phyloP scores from a whole-genome alignment of 441 rosid species.

The Caryocar brasiliense region DNA sequence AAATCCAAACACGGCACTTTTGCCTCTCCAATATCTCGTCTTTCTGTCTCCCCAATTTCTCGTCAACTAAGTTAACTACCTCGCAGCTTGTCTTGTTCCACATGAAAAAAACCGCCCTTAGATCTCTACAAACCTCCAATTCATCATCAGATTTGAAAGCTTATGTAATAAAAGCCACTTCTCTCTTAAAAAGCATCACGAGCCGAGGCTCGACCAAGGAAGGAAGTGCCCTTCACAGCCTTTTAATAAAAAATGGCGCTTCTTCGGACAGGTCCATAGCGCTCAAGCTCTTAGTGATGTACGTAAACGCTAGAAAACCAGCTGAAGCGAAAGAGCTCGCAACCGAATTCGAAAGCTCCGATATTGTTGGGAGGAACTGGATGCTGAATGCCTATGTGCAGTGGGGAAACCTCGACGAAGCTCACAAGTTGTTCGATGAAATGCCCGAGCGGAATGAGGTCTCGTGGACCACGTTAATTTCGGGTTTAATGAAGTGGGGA shows the following conservation, averaged over 20 bases:
- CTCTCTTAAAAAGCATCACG: slow-evolving; percentile 23
- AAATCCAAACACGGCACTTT: background rate
- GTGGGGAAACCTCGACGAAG: slow-evolving; percentile 38
- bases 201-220: slow-evolving; percentile 18
- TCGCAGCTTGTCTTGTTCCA: background rate
- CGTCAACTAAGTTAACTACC: slow-evolving; percentile 20
- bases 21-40: background rate
- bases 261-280: slow-evolving; percentile 33
- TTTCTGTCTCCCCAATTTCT: background rate
- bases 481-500: slow-evolving; percentile 47
- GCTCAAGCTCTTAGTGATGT: slow-evolving; percentile 42
- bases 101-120: slow-evolving; percentile 21
- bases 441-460: slow-evolving; percentile 53
- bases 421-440: slow-evolving; percentile 48
- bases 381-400: slow-evolving; percentile 24
- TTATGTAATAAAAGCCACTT: slow-evolving; percentile 18
- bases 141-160: slow-evolving; percentile 20
- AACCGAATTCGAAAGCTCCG: slow-evolving; percentile 36
- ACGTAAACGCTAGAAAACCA: slow-evolving; percentile 24
- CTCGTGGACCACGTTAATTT: slow-evolving; percentile 45
- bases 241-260: slow-evolving; percentile 33
- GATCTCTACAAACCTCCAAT: slow-evolving; percentile 13
- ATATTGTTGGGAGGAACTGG: slow-evolving; percentile 39
- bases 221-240: slow-evolving; percentile 39
- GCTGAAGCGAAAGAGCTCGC: slow-evolving; percentile 33